Percentiles rank a stretch among this genome's conserved stretches.
Evolutionary conservation across 352 stramenopile species (phyloP).

Genomic region (Pythium aquatile): DNA sequence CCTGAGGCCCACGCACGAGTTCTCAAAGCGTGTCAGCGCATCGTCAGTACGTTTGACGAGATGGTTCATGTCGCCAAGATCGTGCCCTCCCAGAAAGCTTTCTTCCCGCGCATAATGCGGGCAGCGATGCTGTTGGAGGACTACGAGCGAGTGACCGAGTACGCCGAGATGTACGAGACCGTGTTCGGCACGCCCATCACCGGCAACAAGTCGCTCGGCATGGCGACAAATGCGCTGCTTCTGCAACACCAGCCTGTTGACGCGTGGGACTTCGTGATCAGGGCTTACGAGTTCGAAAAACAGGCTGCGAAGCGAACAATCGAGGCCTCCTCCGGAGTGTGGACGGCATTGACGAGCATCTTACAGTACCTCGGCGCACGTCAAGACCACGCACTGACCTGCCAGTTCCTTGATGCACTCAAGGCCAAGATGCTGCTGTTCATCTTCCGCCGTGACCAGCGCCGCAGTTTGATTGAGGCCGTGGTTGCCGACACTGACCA

Average conservation of each 20-base stretch:
- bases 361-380: slow-evolving; percentile 46
- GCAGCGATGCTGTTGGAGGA: slow-evolving; percentile 48
- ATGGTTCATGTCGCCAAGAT: background rate
- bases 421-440: slow-evolving; percentile 31
- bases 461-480: slow-evolving; percentile 28
- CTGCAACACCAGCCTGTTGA: slow-evolving; percentile 42
- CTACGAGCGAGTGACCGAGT: slow-evolving; percentile 40
- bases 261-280: slow-evolving; percentile 42
- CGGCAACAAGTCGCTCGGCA: slow-evolving; percentile 33
- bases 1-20: background rate
- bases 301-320: slow-evolving; percentile 17
- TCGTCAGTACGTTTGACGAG: background rate
- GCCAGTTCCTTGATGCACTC: slow-evolving; percentile 35
- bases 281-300: slow-evolving; percentile 30
- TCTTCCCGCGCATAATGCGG: slow-evolving; percentile 47
- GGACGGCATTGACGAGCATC: slow-evolving; percentile 39
- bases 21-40: background rate
- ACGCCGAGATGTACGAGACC: slow-evolving; percentile 35
- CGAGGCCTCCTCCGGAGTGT: background rate
- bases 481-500: slow-evolving; percentile 28
- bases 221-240: slow-evolving; percentile 55
- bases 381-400: slow-evolving; percentile 32
- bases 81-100: background rate
- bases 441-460: slow-evolving; percentile 30
- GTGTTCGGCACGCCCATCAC: background rate